A percentile compares a stretch with the other conserved stretches of the same genome.
phyloP scores from a whole-genome alignment of 768 basidiomycete genomes.

The Kwoniella dendrophila region DNA sequence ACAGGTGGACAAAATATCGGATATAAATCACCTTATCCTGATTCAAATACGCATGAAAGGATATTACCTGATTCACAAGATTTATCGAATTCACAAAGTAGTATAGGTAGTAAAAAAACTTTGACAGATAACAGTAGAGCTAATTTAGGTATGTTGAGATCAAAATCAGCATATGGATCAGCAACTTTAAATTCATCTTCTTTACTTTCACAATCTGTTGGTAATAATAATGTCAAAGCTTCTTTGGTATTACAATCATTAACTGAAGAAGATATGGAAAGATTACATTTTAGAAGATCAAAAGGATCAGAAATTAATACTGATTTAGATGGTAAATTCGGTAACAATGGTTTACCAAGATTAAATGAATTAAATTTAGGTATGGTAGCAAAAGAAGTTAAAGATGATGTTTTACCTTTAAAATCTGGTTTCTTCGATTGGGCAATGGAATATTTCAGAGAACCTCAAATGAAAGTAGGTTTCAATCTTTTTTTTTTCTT shows the following conservation, averaged over 20 bases:
- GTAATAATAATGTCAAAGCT: slow-evolving; percentile 53
- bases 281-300: slow-evolving; percentile 71
- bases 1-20: not conserved
- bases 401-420: slow-evolving; percentile 82
- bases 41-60: slow-evolving; percentile 38
- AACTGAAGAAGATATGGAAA: slow-evolving; percentile 93
- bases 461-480: slow-evolving; percentile 95
- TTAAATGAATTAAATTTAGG: slow-evolving; percentile 57
- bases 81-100: not conserved
- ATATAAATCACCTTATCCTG: slow-evolving; percentile 45
- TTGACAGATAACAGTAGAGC: not conserved
- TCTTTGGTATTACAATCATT: slow-evolving; percentile 83
- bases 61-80: slow-evolving; percentile 28
- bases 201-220: not conserved
- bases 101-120: not conserved
- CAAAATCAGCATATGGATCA: slow-evolving; percentile 1
- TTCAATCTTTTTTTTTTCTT: slow-evolving; percentile 4
- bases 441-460: slow-evolving; percentile 96
- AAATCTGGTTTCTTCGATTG: slow-evolving; percentile 93
- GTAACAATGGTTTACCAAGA: slow-evolving; percentile 59
- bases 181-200: not conserved
- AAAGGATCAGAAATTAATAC: slow-evolving; percentile 48
- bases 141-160: slow-evolving; percentile 12
- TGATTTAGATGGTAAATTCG: slow-evolving; percentile 46
- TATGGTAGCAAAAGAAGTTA: slow-evolving; percentile 61